These are phyloP conservation scores for Echeveria elegans DNA, from an alignment of 164 flowering plant species.

Conservation along the genomic window DNA sequence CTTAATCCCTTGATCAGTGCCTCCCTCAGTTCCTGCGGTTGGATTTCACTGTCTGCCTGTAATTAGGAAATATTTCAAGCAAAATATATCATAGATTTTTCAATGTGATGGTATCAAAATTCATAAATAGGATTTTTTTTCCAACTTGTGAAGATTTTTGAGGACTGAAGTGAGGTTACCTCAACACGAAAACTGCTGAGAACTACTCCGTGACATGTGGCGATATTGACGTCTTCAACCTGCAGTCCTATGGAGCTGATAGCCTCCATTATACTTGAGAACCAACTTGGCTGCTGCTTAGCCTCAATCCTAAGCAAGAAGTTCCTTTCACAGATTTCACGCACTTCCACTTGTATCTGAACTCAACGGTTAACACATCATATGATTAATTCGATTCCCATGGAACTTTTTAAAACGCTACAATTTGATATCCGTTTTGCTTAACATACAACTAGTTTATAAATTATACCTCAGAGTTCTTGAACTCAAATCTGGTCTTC, in stretches of 20 bases:
- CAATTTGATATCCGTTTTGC: background rate
- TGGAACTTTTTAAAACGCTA: too few species aligned
- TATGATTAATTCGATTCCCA: background rate
- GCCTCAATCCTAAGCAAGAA: background rate
- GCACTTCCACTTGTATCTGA: conserved; percentile 4
- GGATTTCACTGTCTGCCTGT: background rate
- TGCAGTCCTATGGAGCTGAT: background rate
- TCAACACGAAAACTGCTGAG: background rate
- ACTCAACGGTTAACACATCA: background rate
- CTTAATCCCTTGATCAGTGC: background rate
- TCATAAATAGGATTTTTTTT: too few species aligned
- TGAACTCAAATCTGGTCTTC: background rate
- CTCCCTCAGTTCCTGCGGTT: background rate
- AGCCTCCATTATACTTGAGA: conserved; percentile 1
- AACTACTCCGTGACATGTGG: background rate
- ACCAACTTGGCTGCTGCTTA: background rate
- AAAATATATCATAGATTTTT: too few species aligned
- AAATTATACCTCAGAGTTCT: background rate
- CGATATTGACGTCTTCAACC: background rate
- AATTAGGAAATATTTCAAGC: background rate
- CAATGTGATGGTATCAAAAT: too few species aligned
- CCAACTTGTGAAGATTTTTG: too few species aligned
- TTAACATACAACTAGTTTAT: background rate
- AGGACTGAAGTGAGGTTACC: background rate
- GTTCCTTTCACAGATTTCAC: conserved; percentile 1